Conservation (phyloP, 805 yeast genomes). For the Lipomyces lipofer region DNA sequence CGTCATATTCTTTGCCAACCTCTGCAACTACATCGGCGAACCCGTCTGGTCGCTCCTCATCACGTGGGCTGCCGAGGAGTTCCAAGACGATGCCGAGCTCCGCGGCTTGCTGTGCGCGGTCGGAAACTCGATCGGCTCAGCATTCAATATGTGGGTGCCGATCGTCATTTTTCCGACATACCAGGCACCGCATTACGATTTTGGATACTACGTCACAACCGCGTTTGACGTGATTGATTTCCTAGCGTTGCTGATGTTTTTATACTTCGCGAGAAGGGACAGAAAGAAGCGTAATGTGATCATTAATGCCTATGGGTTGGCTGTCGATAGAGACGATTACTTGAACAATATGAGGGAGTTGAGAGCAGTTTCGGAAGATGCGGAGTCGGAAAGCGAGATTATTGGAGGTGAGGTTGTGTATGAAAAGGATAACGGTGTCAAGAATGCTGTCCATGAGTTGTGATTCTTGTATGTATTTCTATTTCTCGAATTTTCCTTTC, state of each 20-base stretch:
- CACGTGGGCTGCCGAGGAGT: constrained; percentile 29
- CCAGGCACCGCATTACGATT: constrained; percentile 23
- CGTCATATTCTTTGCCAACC: constrained; percentile 24
- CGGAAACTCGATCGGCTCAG: constrained; percentile 23
- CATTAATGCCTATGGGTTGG: constrained; percentile 17
- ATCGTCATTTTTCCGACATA: constrained; percentile 20
- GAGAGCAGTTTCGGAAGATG: background rate
- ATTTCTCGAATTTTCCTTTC: too few species aligned
- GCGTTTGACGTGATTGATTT: constrained; percentile 18
- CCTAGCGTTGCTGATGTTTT: constrained; percentile 15
- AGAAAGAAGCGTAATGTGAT: constrained; percentile 7
- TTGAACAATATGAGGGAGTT: constrained; percentile 11
- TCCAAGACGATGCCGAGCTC: constrained; percentile 27
- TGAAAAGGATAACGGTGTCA: background rate
- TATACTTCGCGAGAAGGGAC: constrained; percentile 16
- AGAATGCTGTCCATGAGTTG: background rate
- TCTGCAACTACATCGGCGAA: constrained; percentile 19
- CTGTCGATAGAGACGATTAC: constrained; percentile 23
- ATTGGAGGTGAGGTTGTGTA: background rate
- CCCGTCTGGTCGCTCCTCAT: constrained; percentile 26
- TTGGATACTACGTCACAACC: constrained; percentile 17
- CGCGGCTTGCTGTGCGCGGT: constrained; percentile 25
- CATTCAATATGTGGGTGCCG: constrained; percentile 31
- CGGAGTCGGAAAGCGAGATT: background rate
- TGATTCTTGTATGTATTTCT: too few species aligned